Conservation (phyloP, 2,329 filamentous ascomycete species). For the Dothideomycetes sp. region DNA sequence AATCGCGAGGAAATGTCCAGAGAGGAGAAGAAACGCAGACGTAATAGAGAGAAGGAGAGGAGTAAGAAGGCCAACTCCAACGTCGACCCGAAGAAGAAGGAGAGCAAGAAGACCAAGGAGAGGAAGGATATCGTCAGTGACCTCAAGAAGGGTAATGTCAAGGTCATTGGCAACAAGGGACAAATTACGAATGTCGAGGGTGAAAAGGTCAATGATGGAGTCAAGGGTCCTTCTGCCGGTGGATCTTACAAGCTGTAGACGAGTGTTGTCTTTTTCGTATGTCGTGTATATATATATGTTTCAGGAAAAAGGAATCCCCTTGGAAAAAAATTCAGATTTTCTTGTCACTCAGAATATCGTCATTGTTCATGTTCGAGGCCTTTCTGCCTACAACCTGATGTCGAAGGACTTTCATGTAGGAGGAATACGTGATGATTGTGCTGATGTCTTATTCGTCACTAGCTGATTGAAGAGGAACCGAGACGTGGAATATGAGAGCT, state of each 20-base stretch:
- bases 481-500: too few relatives aligned
- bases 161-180: conserved; percentile 84
- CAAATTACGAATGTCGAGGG: conserved; percentile 77
- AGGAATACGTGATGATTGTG: too few relatives aligned
- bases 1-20: conserved; percentile 78
- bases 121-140: conserved; percentile 53
- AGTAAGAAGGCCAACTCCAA: conserved; percentile 63
- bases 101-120: conserved; percentile 50
- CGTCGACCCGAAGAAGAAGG: conserved; percentile 38
- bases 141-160: conserved; percentile 77
- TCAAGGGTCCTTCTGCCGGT: conserved; percentile 9
- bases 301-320: too few relatives aligned
- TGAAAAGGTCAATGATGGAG: conserved; percentile 49
- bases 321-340: too few relatives aligned
- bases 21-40: conserved; percentile 70
- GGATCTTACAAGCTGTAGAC: conserved; percentile 17
- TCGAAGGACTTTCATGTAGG: too few relatives aligned
- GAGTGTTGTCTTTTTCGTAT: too few relatives aligned
- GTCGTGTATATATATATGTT: too few relatives aligned
- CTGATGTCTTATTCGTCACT: too few relatives aligned
- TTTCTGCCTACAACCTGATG: too few relatives aligned
- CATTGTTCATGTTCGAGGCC: too few relatives aligned
- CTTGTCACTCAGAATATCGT: too few relatives aligned
- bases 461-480: too few relatives aligned
- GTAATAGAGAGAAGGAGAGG: conserved; percentile 63